Base-by-base conservation (phyloP, 139 green algal genomes). In the Closterium sp. region DNA sequence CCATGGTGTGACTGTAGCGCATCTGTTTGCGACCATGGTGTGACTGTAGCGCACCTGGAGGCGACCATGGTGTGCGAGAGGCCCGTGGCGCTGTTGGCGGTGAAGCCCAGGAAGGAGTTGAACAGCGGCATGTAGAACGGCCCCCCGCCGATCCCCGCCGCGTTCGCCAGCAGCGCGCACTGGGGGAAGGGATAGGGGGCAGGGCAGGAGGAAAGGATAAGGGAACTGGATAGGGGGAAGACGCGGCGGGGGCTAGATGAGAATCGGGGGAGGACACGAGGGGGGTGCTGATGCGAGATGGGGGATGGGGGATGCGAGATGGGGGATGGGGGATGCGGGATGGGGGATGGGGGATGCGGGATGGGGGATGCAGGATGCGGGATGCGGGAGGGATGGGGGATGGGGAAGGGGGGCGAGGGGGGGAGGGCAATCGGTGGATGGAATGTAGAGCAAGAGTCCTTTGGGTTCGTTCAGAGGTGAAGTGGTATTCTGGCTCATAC, bases 71-170 rank as follows among this genome's bases (percentile, higher is more conserved):
- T 91, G 89, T 91, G 89, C 8, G 89, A 91, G 9, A 91, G 66
- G 34, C 43, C 89, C 7, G 89, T 89, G 34, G 89, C 35, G 33
- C 28, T 32, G 12, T 89, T 89, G 64, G 88, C 34, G 66, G 32
- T 55, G 55, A 91, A 91, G 7, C 89, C 89, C 64, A 91, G 66
- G 23, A 91, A 35, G 55, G 87, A 88, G 66, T 91, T 32, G 66
- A 91, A 91, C 12, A 91, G 30, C 4, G 89, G 89, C 66, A 91
- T 91, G 89, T 91, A 91, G 36, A 91, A 89, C 19, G 89, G 89
- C 4, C 89, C 89, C 30, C 89, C 89, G 31, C 89, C 89, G n/a
- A 91, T 31, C 28, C 89, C 89, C 34, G 89, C 89, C 28, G 89
- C 38, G 89, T 91, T 91, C n/a, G 89, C 89, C 89, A 91, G 30